Evolutionary conservation across 2,329 filamentous ascomycete genomes (phyloP), one percentile per base, ranked within the genome.

Genomic region (Aspergillus persii): DNA sequence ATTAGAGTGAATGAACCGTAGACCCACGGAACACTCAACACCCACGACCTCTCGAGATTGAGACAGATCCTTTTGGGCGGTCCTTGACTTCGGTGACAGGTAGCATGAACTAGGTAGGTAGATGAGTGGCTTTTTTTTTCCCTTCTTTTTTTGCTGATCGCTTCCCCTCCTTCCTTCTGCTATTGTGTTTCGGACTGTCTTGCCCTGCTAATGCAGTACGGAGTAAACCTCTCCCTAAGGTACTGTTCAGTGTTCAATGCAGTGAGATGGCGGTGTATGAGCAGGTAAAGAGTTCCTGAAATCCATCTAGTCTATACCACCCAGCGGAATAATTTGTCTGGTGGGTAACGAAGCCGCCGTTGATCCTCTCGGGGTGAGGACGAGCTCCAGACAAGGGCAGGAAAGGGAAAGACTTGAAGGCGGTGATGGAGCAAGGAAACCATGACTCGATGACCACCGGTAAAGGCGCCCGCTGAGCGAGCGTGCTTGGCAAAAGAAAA

Each of bases 11-110:
- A 50, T 44, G 31, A 44, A 48, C 50, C 41, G 44, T 55, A 53
- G 60, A 60, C 50, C 60, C 60, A 62, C 58, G 58, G 58, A 60
- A 58, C 54, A 53, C 51, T n/a, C 50, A 60, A 58, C 54, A 53
- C 51, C 23, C 50, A 53, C 57, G 52, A 58, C 57, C 54, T 36
- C 33, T 12, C 44, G 44, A 54, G 60, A 60, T 55, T 49, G 11
- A 54, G 47, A 59, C 46, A 31, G 36, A 18, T 49, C 31, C 56
- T 23, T 23, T 53, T 51, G 36, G 15, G 51, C 39, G 54, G 23
- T 18, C 47, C 1, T 8, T 44, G n/a, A 36, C 11, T 41, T 8
- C 36, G 27, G n/a, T 39, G 53, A 47, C 27, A 39, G 26, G 26
- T 48, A 36, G 11, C n/a, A n/a, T 18, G n/a, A 9, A 30, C 8